Conservation (phyloP, 164 flowering plant genomes). For the Piper longum region DNA sequence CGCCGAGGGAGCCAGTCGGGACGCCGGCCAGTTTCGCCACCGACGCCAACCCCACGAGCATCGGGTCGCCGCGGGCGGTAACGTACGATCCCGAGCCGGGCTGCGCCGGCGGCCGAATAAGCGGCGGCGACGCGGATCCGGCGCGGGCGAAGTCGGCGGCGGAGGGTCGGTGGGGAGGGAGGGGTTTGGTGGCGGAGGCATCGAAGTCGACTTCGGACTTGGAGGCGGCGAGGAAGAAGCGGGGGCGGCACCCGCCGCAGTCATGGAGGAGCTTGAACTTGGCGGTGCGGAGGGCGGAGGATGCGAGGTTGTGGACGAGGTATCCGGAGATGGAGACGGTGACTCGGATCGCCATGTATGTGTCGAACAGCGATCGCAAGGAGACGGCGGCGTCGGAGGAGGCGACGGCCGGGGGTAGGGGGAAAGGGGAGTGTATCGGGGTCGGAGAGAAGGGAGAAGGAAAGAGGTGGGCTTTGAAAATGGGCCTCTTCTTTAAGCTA, state of each 20-base stretch:
- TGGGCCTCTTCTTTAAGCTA: too few species aligned
- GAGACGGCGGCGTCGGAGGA: too few species aligned
- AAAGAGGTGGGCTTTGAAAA: too few species aligned
- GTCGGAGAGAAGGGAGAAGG: too few species aligned
- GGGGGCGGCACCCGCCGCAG: conserved; percentile 15
- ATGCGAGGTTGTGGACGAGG: conserved; percentile 43
- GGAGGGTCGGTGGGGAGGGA: not conserved
- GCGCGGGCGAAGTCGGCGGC: not conserved
- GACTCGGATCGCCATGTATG: too few species aligned
- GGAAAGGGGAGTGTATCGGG: too few species aligned
- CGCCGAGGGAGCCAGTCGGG: not conserved
- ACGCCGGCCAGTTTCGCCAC: not conserved
- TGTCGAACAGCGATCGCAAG: too few species aligned
- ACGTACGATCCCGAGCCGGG: not conserved
- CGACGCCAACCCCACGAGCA: not conserved
- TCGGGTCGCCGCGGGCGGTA: not conserved
- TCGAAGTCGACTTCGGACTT: conserved; percentile 23
- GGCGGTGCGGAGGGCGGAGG: conserved; percentile 26
- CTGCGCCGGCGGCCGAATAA: not conserved
- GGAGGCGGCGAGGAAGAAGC: conserved; percentile 14
- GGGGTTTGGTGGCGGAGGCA: conserved; percentile 7
- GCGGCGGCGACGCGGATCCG: conserved; percentile 2
- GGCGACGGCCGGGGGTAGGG: too few species aligned
- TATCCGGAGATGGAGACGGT: conserved; percentile 28
- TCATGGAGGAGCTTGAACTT: conserved; percentile 34